Percentiles rank a stretch among this genome's conserved stretches.
Evolutionary conservation across 371 early-diverging fungal genomes (phyloP).

Genomic region (Mortierella sp.): DNA sequence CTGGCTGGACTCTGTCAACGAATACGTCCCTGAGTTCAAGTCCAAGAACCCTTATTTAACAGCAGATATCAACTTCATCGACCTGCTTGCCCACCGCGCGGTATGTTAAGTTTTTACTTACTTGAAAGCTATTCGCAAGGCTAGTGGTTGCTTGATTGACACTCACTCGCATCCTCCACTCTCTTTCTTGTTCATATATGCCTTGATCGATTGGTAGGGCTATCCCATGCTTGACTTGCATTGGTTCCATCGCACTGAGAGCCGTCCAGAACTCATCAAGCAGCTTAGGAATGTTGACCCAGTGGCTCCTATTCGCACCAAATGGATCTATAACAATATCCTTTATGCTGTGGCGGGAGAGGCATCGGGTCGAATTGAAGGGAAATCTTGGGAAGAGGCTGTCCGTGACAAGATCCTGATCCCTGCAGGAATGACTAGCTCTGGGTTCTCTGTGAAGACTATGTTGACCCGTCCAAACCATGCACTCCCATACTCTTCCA

Average conservation of each 20-base stretch:
- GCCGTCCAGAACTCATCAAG: slow-evolving; percentile 16
- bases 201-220: slow-evolving; percentile 9
- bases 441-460: not conserved
- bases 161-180: slow-evolving; percentile 2
- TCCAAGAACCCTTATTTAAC: slow-evolving; percentile 18
- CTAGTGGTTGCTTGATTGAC: not conserved
- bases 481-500: slow-evolving; percentile 9
- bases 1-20: slow-evolving; percentile 17
- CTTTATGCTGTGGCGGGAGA: slow-evolving; percentile 17
- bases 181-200: not conserved
- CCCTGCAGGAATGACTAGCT: slow-evolving; percentile 7
- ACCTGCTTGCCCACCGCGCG: slow-evolving; percentile 22
- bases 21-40: slow-evolving; percentile 19
- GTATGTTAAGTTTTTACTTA: slow-evolving; percentile 11
- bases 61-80: slow-evolving; percentile 13
- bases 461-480: slow-evolving; percentile 11
- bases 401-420: slow-evolving; percentile 11
- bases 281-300: slow-evolving; percentile 12
- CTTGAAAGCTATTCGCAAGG: not conserved
- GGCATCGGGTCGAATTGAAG: slow-evolving; percentile 15
- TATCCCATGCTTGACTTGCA: slow-evolving; percentile 11
- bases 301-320: slow-evolving; percentile 14
- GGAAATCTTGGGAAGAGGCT: slow-evolving; percentile 15
- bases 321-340: slow-evolving; percentile 17
- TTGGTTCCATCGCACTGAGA: slow-evolving; percentile 14